Base-by-base conservation (phyloP, 2,329 filamentous ascomycete species). In the Paramyrothecium roridum region DNA sequence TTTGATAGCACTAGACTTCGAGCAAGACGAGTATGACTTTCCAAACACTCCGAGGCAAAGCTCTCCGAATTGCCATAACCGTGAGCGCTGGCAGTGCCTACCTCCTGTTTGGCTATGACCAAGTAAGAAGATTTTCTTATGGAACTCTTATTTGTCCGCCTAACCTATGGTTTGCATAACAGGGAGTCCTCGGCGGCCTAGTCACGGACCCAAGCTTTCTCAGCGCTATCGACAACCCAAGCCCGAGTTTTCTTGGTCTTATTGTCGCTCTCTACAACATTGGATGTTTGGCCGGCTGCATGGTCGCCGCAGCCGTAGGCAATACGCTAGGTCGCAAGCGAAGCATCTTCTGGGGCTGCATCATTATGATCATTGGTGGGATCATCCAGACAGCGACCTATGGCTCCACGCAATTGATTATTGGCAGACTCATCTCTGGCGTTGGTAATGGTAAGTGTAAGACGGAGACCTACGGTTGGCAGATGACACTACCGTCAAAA, bases 231-330 rank as follows among this genome's bases (percentile, higher is more conserved):
- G 55, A 48, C 26, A 57, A 57, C 11, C 55, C 55, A 2, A 55
- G 53, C 34, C 50, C 53, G 8, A 52, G 55, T 22, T 52, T 55
- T 46, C 53, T 57, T 21, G 55, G 55, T n/a, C 47, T 57, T 4
- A 57, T 57, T 19, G 53, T 57, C n/a, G 55, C 55, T 1, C 20
- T 57, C 43, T 57, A 57, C 55, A 57, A 57, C 30, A 43, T 57
- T 20, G 55, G 55, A 1, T 57, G 55, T 8, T 33, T 57, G n/a
- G 20, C 23, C 2, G 55, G 55, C 11, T 57, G 55, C 33, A 19
- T 57, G 21, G 53, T 57, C 12, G 53, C 53, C 17, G 53, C 53
- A 11, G 20, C 47, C 7, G 34, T 53, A 8, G 55, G 55, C 6
- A 49, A 53, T 17, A 57, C 40, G 47, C 52, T 47, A 34, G 55